Conservation (phyloP, 495 filamentous ascomycete genomes). For the Talaromyces nanjingensis region DNA sequence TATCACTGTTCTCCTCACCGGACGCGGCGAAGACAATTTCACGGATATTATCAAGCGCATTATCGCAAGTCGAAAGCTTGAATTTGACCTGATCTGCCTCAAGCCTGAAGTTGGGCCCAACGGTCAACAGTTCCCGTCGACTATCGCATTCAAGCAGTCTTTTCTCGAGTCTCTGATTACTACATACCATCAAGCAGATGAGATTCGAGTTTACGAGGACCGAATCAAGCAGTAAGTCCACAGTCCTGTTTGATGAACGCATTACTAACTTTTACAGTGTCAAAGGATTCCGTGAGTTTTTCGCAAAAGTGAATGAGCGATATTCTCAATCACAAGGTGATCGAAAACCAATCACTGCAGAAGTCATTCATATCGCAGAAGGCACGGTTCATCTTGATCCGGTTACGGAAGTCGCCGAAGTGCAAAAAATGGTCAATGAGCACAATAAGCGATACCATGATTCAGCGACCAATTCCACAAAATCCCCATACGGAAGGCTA, state of each 20-base stretch:
- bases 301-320: conserved; percentile 58
- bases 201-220: conserved; percentile 70
- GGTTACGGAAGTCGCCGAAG: conserved; percentile 70
- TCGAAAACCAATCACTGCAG: conserved; percentile 58
- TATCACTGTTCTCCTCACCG: conserved; percentile 81
- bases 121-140: conserved; percentile 65
- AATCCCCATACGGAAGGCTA: conserved; percentile 36
- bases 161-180: conserved; percentile 73
- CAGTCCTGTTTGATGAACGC: conserved; percentile 5
- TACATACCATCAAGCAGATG: conserved; percentile 76
- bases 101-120: conserved; percentile 80
- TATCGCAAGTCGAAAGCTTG: conserved; percentile 63
- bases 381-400: conserved; percentile 70
- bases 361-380: conserved; percentile 86
- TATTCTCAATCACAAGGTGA: conserved; percentile 9
- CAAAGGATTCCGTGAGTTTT: conserved; percentile 74
- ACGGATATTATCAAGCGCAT: conserved; percentile 78
- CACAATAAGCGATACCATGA: conserved; percentile 60
- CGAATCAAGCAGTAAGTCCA: conserved; percentile 52
- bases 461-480: conserved; percentile 24
- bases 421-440: conserved; percentile 81
- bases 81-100: conserved; percentile 84
- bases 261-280: conserved; percentile 37
- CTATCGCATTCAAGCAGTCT: conserved; percentile 81
- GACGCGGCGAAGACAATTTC: conserved; percentile 73